Evolutionary conservation across 2,329 filamentous ascomycete genomes (phyloP), one percentile per base, ranked within the genome.

Genomic region (Raffaelea albimanens): DNA sequence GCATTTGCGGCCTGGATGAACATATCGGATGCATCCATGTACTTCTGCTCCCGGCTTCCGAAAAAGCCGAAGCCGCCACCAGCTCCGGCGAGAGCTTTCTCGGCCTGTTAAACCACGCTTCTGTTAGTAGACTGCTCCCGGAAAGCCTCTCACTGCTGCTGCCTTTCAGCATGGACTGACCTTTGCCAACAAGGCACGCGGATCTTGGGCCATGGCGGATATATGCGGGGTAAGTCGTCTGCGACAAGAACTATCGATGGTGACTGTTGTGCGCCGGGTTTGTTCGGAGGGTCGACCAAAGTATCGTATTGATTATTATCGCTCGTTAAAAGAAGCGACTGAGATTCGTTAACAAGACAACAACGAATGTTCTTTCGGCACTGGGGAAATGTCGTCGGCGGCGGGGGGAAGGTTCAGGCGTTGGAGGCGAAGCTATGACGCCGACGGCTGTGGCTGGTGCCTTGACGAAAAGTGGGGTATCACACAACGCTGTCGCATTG

Each of bases 1-100:
- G 87, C 87, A 70, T 96, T 95, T 52, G 83, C 93, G 38, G 91
- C 91, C 65, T 95, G 82, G 51, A 79, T 82, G 62, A 89, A 97
- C 54, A 93, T 72, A 56, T 96, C 89, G 53, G 86, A 87, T 14
- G 91, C 91, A 68, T 83, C 81, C 68, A 94, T 86, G 61, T 87
- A 90, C 67, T 96, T 97, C 54, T 95, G 89, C 59, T 86, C 78
- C 50, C 82, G 78, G 41, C 87, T 87, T 40, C 89, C 87, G 58
- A 98, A 96, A 67, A 95, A 82, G 64, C 82, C 87, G 69, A 95
- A 96, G 58, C 90, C 90, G 23, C 85, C 73, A 19, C 79, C 73
- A 38, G 91, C 90, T 56, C 83, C 73, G 58, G 82, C 69, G 22
- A 86, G 77, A 45, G 82, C 76, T 72, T 93, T 95, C 61, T 96